Evolutionary conservation across 768 basidiomycete species (phyloP), one percentile per base, ranked within the genome.

Genomic region (Boletus bicolor): DNA sequence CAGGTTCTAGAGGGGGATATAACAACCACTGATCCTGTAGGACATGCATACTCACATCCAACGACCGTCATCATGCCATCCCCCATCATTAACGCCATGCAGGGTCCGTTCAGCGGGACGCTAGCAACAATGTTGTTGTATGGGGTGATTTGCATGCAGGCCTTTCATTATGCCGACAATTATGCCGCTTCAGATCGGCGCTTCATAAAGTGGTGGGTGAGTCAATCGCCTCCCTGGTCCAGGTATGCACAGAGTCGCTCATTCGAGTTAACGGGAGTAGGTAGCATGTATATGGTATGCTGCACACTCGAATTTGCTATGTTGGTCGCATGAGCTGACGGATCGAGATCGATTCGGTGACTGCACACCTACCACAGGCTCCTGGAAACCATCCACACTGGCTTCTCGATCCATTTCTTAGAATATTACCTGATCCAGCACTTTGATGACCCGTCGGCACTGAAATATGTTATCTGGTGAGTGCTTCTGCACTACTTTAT

Each of bases 101-200:
- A 59, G 42, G 51, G 61, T 4, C 58, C 58, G 15, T 35, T 64
- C 4, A 49, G 48, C 15, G 62, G 62, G 30, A 53, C 58, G 1
- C 52, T 64, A 0, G 46, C 49, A 4, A 56, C 55, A 3, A 49
- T 57, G 49, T 9, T 52, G 14, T 48, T 62, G 7, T 62, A 62
- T 7, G 54, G 62, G 6, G 49, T 62, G 14, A 48, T 64, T 34
- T 64, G 62, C 51, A 45, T 60, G 54, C 62, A 64, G 35, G 55
- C 50, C 4, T 64, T 64, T 38, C 47, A 41, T 35, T 64, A 64
- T 36, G 49, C 45, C 24, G 42, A 12, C 3, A 49, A 53, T 10
- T 60, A 60, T 14, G 34, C 35, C 5, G n/a, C 37, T 10, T 47
- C 56, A 5, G 62, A 63, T 37, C 49, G 28, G 15, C 54, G 39